A percentile compares a stretch with the other conserved stretches of the same genome.
Evolutionary conservation across 2,329 filamentous ascomycete species (phyloP).

Genomic region (Lizonia empirigonia): DNA sequence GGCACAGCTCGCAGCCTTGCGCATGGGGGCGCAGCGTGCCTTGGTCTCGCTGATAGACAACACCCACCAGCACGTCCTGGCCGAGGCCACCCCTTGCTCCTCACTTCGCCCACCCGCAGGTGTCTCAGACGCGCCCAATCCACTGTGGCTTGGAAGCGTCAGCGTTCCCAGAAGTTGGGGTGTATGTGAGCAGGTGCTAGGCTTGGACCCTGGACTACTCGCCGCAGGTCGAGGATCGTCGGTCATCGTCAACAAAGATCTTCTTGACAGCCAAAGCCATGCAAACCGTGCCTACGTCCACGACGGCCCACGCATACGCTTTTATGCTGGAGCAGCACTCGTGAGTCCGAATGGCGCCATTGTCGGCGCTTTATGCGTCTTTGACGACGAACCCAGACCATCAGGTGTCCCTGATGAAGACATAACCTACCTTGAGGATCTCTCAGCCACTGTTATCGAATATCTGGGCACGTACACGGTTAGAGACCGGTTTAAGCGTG

Average conservation of each 20-base stretch:
- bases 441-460: conserved; percentile 32
- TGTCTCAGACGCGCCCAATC: conserved; percentile 12
- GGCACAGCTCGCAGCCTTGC: conserved; percentile 44
- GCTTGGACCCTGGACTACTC: background rate
- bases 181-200: conserved; percentile 32
- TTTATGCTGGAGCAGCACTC: conserved; percentile 40
- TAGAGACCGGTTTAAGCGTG: conserved; percentile 32
- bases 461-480: conserved; percentile 37
- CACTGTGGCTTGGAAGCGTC: conserved; percentile 39
- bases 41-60: conserved; percentile 47
- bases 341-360: conserved; percentile 29
- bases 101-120: conserved; percentile 26
- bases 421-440: conserved; percentile 24
- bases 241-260: conserved; percentile 21
- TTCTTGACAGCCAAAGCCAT: conserved; percentile 17
- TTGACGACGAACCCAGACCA: conserved; percentile 28
- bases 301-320: conserved; percentile 19
- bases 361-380: conserved; percentile 35
- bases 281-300: conserved; percentile 25
- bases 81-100: conserved; percentile 44
- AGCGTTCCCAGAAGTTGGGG: conserved; percentile 37
- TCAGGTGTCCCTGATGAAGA: conserved; percentile 22
- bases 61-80: conserved; percentile 44
- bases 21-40: conserved; percentile 40
- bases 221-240: background rate